A percentile compares a stretch with the other conserved stretches of the same genome.
phyloP scores from a whole-genome alignment of 768 basidiomycete genomes.

The Chalciporus piperatus region DNA sequence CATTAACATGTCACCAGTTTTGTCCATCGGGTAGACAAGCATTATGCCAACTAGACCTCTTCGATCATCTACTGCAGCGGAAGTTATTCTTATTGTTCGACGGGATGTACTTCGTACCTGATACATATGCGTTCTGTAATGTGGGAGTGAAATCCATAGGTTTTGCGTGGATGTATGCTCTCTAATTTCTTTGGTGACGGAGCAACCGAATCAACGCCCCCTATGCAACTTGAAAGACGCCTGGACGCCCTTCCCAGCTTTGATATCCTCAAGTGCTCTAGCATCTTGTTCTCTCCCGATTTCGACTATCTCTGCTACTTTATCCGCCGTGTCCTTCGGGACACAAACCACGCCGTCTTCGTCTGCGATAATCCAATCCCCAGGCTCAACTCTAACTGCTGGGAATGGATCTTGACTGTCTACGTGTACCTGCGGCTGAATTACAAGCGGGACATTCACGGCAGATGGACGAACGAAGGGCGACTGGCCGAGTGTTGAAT shows the following conservation, averaged over 20 bases:
- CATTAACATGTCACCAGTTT: background rate
- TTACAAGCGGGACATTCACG: constrained; percentile 61
- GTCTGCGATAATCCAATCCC: constrained; percentile 85
- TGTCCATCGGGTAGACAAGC: constrained; percentile 3
- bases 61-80: background rate
- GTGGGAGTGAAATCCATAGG: background rate
- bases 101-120: constrained; percentile 19
- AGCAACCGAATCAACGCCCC: constrained; percentile 36
- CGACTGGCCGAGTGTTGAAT: constrained; percentile 83
- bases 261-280: constrained; percentile 71
- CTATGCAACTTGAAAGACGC: constrained; percentile 78
- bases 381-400: constrained; percentile 58
- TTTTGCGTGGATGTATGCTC: constrained; percentile 1
- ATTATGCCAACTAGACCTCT: constrained; percentile 6
- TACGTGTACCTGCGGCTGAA: constrained; percentile 34
- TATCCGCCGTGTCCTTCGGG: constrained; percentile 47
- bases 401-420: constrained; percentile 45
- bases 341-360: constrained; percentile 88
- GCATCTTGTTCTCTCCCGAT: constrained; percentile 65
- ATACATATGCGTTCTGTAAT: constrained; percentile 22
- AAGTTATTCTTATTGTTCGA: constrained; percentile 17
- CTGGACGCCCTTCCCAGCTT: constrained; percentile 68
- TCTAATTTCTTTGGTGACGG: too few species aligned
- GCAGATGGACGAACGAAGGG: constrained; percentile 80
- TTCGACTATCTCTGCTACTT: constrained; percentile 58